A percentile compares a stretch with the other conserved stretches of the same genome.
Evolutionary conservation across 805 yeast species (phyloP).

Genomic region (Lipomyces lipofer): DNA sequence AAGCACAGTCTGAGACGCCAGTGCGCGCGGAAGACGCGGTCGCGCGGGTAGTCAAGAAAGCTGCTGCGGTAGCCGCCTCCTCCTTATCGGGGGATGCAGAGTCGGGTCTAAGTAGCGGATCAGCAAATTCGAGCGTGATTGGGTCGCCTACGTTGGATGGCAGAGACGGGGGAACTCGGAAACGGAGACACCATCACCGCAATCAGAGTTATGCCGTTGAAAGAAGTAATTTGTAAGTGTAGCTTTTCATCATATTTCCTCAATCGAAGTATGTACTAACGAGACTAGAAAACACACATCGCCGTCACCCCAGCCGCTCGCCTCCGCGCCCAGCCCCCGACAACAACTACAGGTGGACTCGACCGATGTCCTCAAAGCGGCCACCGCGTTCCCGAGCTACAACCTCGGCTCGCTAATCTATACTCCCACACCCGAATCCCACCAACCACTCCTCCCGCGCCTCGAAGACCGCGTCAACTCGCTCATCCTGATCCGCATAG

Average conservation of each 20-base stretch:
- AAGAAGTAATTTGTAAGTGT: neutral
- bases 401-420: constrained; percentile 60
- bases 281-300: neutral
- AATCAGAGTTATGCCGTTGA: constrained; percentile 15
- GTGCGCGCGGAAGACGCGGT: constrained; percentile 42
- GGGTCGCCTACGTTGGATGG: constrained; percentile 16
- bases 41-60: constrained; percentile 36
- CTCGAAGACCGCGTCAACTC: constrained; percentile 40
- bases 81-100: constrained; percentile 25
- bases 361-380: constrained; percentile 45
- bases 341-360: constrained; percentile 41
- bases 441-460: constrained; percentile 24
- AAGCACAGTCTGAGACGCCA: constrained; percentile 13
- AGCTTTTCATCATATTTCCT: neutral
- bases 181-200: constrained; percentile 36
- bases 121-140: constrained; percentile 12
- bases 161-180: constrained; percentile 15
- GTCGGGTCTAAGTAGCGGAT: constrained; percentile 13
- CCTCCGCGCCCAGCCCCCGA: constrained; percentile 1
- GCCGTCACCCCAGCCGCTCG: constrained; percentile 10
- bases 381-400: constrained; percentile 47
- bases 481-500: constrained; percentile 57
- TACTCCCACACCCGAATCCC: constrained; percentile 34
- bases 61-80: constrained; percentile 23
- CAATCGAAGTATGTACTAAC: neutral